Evolutionary conservation across 2,329 filamentous ascomycete genomes (phyloP), one percentile per base, ranked within the genome.

Genomic region (Fusarium lyarnte): DNA sequence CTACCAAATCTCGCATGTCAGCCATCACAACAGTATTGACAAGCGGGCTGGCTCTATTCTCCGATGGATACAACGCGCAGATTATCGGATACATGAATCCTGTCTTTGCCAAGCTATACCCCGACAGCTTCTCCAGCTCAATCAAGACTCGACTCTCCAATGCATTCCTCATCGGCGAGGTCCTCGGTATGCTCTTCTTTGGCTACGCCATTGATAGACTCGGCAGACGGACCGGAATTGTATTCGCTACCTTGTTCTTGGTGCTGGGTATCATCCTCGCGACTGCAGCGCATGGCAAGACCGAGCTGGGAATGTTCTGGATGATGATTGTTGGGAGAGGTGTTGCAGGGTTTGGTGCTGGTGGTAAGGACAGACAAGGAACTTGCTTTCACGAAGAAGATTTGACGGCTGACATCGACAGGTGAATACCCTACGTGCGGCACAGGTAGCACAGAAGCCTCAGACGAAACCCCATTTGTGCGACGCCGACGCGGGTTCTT

Each of bases 81-180:
- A 58, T 58, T 12, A 58, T 58, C 2, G 55, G 55, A 31, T 58
- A 58, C 6, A 58, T 58, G 55, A 58, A 58, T 25, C 55, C 43
- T 1, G 8, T 58, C 6, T 39, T 58, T 27, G 55, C 55, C 5
- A 23, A 51, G 9, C 7, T 58, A 1, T 58, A 58, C 42, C 55
- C 55, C 2, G n/a, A 58, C 1, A 58, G 42, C 7, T 58, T 58
- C 17, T 58, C 55, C 3, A 51, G 31, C 16, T 51, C 43, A 1
- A 51, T 58, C 42, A 58, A 58, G 25, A 58, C 55, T 21, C 21
- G 55, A 19, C 42, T 58, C 11, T 58, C 55, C 11, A 58, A 58
- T n/a, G 55, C 55, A 16, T 58, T 58, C 2, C 55, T 58, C 6
- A 58, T 58, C 9, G 55, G 55, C 8, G 55, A 58, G 12, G 33